Base-by-base conservation (phyloP, 805 yeast genomes). In the Wickerhamomyces strasburgensis region DNA sequence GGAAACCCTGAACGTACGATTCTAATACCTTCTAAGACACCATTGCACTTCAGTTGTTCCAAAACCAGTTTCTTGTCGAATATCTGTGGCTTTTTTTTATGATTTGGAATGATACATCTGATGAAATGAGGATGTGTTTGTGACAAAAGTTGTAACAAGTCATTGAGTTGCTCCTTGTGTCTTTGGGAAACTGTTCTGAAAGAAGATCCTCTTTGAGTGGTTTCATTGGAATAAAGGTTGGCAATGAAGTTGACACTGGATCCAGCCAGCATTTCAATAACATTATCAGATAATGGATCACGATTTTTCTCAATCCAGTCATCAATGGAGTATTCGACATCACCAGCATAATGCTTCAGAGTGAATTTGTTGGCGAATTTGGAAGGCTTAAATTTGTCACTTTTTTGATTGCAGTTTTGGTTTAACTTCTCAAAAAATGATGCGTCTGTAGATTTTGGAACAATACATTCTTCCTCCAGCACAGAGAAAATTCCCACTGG, bases 1-100 rank as follows among this genome's bases (percentile, higher is more conserved):
- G 99, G 99, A 59, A 83, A 93, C 2, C 99, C 99, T 7, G 96
- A 87, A 46, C 99, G 74, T 0, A 98, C 96, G 42, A 93, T 93
- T 60, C 98, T 73, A 21, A 93, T 93, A 43, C 99, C 99, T 67
- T 93, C 99, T 35, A 93, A 64, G 13, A 93, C 99, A 73, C 99
- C 99, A 55, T 93, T 93, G 55, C 98, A 93, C 45, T 96, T 71
- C 44, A 93, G 68, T 62, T 93, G 99, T 35, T 84, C 90, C 31
- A 93, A 65, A 6, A 93, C 95, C 17, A 93, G 64, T 21, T 62
- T 64, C 48, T 82, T 86, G 50, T 86, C 87, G 51, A 93, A 84
- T 27, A 68, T 64, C 29, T 74, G 75, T 0, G 96, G 78, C 34
- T 68, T 68, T 56, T 90, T 89, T 31, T 72, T 66, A 42, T 76